Base-by-base conservation (phyloP, 805 yeast species). In the Schwanniomyces occidentalis region DNA sequence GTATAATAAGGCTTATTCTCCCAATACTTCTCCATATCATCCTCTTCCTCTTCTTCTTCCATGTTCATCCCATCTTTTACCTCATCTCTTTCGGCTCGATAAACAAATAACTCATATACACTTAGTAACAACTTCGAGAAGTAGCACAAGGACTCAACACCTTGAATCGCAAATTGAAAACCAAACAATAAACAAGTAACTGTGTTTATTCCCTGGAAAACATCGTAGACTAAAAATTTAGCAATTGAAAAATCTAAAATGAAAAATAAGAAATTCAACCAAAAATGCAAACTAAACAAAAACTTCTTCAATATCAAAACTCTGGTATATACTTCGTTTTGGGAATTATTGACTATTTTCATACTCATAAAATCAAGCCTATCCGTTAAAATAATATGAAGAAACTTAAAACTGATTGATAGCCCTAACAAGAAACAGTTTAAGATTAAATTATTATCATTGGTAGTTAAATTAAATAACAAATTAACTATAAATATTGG, bases 361-460 rank as follows among this genome's bases (percentile, higher is more conserved):
- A 60, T 51, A 18, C 57, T 58, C 10, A 59, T 36, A 37, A 54
- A 56, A 18, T 76, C 80, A 10, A 75, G 60, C 16, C 85, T 52
- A 37, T 77, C 81, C 24, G 65, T 61, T 28, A 83, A 57, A 1
- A 93, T 72, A 80, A 95, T 82, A 52, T 89, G 95, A 63, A 84
- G 79, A 2, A 83, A 79, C 51, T 82, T 83, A 52, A 78, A 57
- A 16, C 54, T 44, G 15, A 64, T 40, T 4, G 61, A 42, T 16
- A 58, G 35, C 8, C 63, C 60, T 10, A 63, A 38, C 33, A 67
- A 49, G 14, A 55, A 72, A 69, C 50, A 79, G 51, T 42, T 80
- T 57, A 46, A 42, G 56, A 83, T 59, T 32, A 87, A 54, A 36
- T 83, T 71, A 46, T 79, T 80, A 25, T 85, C 77, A 14, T 83